phyloP scores from a whole-genome alignment of 2,329 filamentous ascomycete genomes.

The Didymella lethalis region DNA sequence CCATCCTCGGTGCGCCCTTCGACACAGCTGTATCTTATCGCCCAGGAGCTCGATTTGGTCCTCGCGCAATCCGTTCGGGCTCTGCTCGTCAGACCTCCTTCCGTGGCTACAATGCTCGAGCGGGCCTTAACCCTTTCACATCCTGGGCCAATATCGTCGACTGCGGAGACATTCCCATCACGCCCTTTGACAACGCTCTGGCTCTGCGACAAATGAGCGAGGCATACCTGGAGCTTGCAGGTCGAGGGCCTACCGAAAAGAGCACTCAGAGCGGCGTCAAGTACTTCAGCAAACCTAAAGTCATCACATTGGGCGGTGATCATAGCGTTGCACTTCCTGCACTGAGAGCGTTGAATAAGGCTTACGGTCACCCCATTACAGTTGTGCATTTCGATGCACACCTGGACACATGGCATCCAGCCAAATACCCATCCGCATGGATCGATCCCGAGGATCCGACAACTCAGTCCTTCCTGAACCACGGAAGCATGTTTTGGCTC shows the following conservation, averaged over 20 bases:
- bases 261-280: constrained; percentile 49
- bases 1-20: constrained; percentile 59
- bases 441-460: constrained; percentile 58
- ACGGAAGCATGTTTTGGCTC: constrained; percentile 92
- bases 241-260: constrained; percentile 50
- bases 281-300: constrained; percentile 56
- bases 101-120: constrained; percentile 83
- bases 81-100: constrained; percentile 81
- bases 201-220: constrained; percentile 85
- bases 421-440: constrained; percentile 82
- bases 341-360: constrained; percentile 57
- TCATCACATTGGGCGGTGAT: constrained; percentile 60
- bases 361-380: constrained; percentile 56
- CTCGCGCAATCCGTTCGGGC: constrained; percentile 84
- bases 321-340: constrained; percentile 61
- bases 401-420: constrained; percentile 85
- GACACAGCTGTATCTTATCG: constrained; percentile 59
- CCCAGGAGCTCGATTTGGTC: constrained; percentile 73
- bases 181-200: constrained; percentile 83
- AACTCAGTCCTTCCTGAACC: constrained; percentile 78
- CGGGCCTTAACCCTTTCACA: constrained; percentile 81
- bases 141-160: constrained; percentile 82
- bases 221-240: constrained; percentile 75
- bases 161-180: constrained; percentile 89
- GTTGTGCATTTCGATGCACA: constrained; percentile 67